Percentiles rank a stretch among this genome's conserved stretches.
phyloP scores from a whole-genome alignment of 257 asterid species.

The Nemophila menziesii region DNA sequence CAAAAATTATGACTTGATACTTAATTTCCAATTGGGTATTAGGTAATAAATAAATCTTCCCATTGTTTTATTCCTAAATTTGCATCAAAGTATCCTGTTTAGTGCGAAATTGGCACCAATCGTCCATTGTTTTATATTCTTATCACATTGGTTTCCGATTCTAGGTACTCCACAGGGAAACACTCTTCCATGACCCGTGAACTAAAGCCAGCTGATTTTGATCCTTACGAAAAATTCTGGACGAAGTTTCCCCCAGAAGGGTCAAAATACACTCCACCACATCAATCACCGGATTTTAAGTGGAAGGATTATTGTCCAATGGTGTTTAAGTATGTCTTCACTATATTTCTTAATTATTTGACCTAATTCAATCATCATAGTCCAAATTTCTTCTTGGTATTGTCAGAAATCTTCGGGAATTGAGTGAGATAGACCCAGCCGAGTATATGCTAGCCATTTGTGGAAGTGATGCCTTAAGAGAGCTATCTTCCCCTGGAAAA shows the following conservation, averaged over 20 bases:
- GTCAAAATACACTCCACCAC: constrained; percentile 19
- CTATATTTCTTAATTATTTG: background rate
- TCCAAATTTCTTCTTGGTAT: background rate
- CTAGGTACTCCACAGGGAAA: constrained; percentile 18
- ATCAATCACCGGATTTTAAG: constrained; percentile 17
- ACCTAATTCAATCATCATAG: background rate
- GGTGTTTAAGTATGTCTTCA: constrained; percentile 16
- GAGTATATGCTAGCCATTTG: constrained; percentile 24
- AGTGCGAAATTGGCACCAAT: no score
- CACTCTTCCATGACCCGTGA: constrained; percentile 12
- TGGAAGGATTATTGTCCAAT: constrained; percentile 26
- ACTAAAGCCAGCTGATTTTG: constrained; percentile 14
- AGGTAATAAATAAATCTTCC: no score
- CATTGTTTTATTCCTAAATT: no score
- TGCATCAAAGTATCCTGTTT: no score
- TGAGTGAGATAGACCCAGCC: constrained; percentile 21
- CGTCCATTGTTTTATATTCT: background rate
- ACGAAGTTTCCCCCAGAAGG: constrained; percentile 24
- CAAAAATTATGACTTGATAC: constrained; percentile 20
- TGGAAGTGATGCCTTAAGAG: constrained; percentile 22
- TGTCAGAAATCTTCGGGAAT: constrained; percentile 18
- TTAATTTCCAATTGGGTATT: constrained; percentile 18
- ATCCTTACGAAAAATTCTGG: constrained; percentile 23
- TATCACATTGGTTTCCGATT: background rate
- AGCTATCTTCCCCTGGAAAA: constrained; percentile 24